A percentile compares a stretch with the other conserved stretches of the same genome.
phyloP scores from a whole-genome alignment of 768 basidiomycete species.

The Cubamyces lactineus region DNA sequence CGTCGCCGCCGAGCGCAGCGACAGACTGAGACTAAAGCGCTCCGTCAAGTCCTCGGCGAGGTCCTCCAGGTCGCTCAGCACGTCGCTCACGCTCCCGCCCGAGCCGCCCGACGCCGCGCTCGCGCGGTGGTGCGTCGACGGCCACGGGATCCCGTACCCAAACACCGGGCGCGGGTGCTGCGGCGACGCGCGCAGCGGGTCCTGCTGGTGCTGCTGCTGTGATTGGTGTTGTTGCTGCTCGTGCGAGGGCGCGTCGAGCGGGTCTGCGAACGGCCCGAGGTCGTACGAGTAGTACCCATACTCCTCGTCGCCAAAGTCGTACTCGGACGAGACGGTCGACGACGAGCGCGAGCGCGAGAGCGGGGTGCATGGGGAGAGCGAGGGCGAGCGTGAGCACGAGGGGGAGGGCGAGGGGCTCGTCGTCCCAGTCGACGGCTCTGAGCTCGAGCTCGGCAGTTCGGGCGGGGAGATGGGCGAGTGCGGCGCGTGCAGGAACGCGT shows the following conservation, averaged over 20 bases:
- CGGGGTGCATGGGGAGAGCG: slow-evolving; percentile 11
- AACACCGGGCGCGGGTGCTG: slow-evolving; percentile 10
- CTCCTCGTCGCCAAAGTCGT: slow-evolving; percentile 24
- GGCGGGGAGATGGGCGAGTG: slow-evolving; percentile 18
- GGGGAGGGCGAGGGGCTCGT: background rate
- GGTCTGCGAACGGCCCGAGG: slow-evolving; percentile 21
- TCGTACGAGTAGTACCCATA: slow-evolving; percentile 21
- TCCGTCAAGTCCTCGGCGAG: slow-evolving; percentile 22
- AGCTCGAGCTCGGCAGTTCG: slow-evolving; percentile 12
- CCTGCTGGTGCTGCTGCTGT: background rate
- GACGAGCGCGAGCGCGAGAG: slow-evolving; percentile 20
- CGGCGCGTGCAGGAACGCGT: slow-evolving; percentile 3
- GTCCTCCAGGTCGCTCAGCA: slow-evolving; percentile 23
- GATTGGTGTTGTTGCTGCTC: background rate
- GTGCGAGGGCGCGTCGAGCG: slow-evolving; percentile 8
- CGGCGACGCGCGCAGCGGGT: background rate
- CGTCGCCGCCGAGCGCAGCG: background rate
- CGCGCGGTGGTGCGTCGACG: slow-evolving; percentile 20
- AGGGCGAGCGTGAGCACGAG: slow-evolving; percentile 2
- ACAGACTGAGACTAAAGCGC: slow-evolving; percentile 17
- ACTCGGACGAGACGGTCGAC: slow-evolving; percentile 24
- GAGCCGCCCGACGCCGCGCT: slow-evolving; percentile 9
- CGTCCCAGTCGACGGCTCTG: slow-evolving; percentile 5
- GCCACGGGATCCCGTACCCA: slow-evolving; percentile 28
- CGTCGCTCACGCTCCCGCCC: slow-evolving; percentile 16